These are phyloP conservation scores for Vigna radiata DNA, from an alignment of 306 rosid genomes.

Conservation along the genomic window DNA sequence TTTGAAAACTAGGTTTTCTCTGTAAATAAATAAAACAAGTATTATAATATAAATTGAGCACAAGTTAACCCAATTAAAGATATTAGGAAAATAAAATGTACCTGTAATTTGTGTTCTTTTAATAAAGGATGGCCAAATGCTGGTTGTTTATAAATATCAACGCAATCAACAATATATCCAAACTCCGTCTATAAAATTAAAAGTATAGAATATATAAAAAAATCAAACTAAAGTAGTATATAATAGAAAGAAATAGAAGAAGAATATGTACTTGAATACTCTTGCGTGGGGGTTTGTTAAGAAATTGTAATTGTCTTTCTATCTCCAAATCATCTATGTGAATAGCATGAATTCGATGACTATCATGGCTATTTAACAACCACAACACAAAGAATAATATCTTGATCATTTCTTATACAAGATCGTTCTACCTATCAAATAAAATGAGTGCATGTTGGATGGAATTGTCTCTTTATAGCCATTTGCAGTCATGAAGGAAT, in stretches of 20 bases:
- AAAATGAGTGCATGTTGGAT: background rate
- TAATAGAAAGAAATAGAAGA: background rate
- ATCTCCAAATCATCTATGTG: slow-evolving; percentile 28
- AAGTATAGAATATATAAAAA: background rate
- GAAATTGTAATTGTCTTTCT: slow-evolving; percentile 13
- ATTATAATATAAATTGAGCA: background rate
- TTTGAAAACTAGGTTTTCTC: slow-evolving; percentile 2
- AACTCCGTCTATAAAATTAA: background rate
- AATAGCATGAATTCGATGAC: background rate
- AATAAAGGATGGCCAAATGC: slow-evolving; percentile 12
- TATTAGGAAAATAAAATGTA: background rate
- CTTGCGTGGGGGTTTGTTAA: slow-evolving; percentile 34
- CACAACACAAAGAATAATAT: background rate
- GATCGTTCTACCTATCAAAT: background rate
- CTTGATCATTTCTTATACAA: background rate
- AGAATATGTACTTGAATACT: slow-evolving; percentile 19
- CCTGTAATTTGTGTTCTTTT: slow-evolving; percentile 20
- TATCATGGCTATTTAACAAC: background rate
- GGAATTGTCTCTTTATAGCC: no score
- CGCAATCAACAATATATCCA: slow-evolving; percentile 33
- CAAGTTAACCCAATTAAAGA: background rate
- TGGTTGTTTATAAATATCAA: slow-evolving; percentile 36
- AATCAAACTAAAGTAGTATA: background rate
- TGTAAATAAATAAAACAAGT: background rate
- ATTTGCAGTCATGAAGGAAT: no score